Percentiles rank a stretch among this genome's conserved stretches.
phyloP scores from a whole-genome alignment of 1,139 yeast species.

The Sugiyamaella paludigena region DNA sequence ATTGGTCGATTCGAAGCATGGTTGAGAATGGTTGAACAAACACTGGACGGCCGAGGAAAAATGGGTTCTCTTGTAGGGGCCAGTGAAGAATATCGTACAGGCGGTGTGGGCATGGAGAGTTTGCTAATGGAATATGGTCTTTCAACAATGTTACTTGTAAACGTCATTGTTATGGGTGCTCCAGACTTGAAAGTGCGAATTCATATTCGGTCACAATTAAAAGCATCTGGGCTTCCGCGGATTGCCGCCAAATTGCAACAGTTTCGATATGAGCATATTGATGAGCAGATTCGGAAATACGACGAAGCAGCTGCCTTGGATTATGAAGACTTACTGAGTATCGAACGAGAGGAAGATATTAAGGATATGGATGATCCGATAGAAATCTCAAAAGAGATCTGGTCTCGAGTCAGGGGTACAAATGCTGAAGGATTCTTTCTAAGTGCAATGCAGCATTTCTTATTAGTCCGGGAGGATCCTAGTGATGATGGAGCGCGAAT shows the following conservation, averaged over 20 bases:
- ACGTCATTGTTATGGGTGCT: conserved; percentile 67
- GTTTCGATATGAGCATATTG: conserved; percentile 61
- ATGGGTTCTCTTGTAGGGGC: conserved; percentile 92
- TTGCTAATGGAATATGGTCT: conserved; percentile 77
- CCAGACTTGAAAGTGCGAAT: conserved; percentile 63
- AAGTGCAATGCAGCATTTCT: conserved; percentile 81
- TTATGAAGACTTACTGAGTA: conserved; percentile 58
- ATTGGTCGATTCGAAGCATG: conserved; percentile 76
- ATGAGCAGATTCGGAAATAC: conserved; percentile 64
- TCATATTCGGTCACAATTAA: conserved; percentile 72
- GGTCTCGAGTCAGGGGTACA: conserved; percentile 69
- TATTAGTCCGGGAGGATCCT: conserved; percentile 47
- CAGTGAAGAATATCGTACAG: conserved; percentile 72
- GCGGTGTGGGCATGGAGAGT: conserved; percentile 63
- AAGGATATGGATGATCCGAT: conserved; percentile 57
- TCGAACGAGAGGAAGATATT: conserved; percentile 56
- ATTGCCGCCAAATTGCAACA: conserved; percentile 61
- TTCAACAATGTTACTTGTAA: conserved; percentile 73
- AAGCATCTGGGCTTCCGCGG: conserved; percentile 69
- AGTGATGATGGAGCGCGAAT: conserved; percentile 68
- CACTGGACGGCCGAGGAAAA: conserved; percentile 84
- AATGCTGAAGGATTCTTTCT: conserved; percentile 65
- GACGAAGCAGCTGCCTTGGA: conserved; percentile 68
- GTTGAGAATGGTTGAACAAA: conserved; percentile 68
- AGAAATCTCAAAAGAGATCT: conserved; percentile 63